Evolutionary conservation across 192 early-diverging fungal species (phyloP), one percentile per base, ranked within the genome.

Genomic region (Rhizophagus clarus): DNA sequence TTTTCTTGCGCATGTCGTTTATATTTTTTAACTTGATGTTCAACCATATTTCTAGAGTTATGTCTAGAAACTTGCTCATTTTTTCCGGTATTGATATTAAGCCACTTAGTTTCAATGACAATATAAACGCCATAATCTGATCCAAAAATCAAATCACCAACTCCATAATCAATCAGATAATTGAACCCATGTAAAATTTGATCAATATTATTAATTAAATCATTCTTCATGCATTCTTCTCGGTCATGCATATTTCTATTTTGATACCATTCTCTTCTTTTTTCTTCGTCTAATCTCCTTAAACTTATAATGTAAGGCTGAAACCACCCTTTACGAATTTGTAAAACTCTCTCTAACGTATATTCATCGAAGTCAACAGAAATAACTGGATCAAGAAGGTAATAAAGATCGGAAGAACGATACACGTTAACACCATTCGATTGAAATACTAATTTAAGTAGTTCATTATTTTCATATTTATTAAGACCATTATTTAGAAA

Each of bases 91-190:
- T 24, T 22, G 2, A 10, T 20, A 40, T 72, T 72, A 34, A 72
- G 71, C 12, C 11, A 17, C 0, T 72, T 72, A 7, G 71, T 72
- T 72, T 72, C 71, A 45, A 72, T 72, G 10, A 20, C 26, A 26
- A 72, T 15, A 22, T 72, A 72, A 26, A 72, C 42, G 6, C 71
- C 71, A 42, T 72, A 40, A 22, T 72, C 71, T 1, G 71, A 72
- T n/a, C 71, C 71, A 45, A 72, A 72, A 72, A 72, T 22, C 7
- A 72, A 24, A 42, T 72, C 71, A 17, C 71, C 71, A 8, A 45
- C 40, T 72, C 17, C 42, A 26, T 34, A 72, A 40, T 72, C 71
- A 32, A 34, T 22, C 1, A 72, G 71, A 34, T 72, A 72, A 32
- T 72, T 37, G 24, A 72, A 72, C 12, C 42, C 71, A 3, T 40